Evolutionary conservation across 192 early-diverging fungal genomes (phyloP).

Genomic region (Linnemannia elongata): DNA sequence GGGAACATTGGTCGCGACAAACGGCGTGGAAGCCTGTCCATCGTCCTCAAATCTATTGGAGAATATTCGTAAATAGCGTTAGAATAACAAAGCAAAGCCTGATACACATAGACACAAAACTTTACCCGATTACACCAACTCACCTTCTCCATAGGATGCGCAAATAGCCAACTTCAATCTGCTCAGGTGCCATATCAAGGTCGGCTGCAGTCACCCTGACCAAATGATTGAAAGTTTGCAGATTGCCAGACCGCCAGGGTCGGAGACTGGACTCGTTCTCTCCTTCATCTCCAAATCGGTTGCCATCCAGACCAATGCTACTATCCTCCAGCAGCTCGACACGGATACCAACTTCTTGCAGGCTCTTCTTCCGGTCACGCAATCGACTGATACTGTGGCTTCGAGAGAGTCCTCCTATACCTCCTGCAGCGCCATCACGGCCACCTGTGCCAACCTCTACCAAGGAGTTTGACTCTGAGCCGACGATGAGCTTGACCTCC

Average conservation of each 20-base stretch:
- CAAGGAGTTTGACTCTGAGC: slow-evolving; percentile 10
- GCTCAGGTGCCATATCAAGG: slow-evolving; percentile 35
- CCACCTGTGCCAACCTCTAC: not conserved
- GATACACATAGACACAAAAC: not conserved
- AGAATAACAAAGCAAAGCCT: not conserved
- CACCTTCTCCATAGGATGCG: slow-evolving; percentile 67
- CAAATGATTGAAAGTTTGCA: slow-evolving; percentile 37
- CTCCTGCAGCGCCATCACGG: slow-evolving; percentile 1
- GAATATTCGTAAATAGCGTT: not conserved
- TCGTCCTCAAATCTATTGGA: slow-evolving; percentile 21
- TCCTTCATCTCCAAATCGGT: not conserved
- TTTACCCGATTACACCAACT: not conserved
- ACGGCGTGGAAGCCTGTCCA: slow-evolving; percentile 10
- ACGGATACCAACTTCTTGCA: slow-evolving; percentile 35
- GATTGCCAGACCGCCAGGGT: slow-evolving; percentile 32
- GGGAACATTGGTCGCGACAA: slow-evolving; percentile 43
- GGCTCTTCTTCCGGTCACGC: slow-evolving; percentile 22
- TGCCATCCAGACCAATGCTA: not conserved
- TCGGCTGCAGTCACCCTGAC: slow-evolving; percentile 29
- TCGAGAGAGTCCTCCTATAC: slow-evolving; percentile 8
- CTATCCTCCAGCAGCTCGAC: slow-evolving; percentile 34
- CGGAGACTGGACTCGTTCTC: not conserved
- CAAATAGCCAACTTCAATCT: slow-evolving; percentile 56
- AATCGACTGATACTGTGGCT: slow-evolving; percentile 42
- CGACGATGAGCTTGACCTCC: slow-evolving; percentile 35